A percentile compares a stretch with the other conserved stretches of the same genome.
These are phyloP conservation scores for Phylloporus sp. DNA, from an alignment of 768 basidiomycete species.

Conservation along the genomic window DNA sequence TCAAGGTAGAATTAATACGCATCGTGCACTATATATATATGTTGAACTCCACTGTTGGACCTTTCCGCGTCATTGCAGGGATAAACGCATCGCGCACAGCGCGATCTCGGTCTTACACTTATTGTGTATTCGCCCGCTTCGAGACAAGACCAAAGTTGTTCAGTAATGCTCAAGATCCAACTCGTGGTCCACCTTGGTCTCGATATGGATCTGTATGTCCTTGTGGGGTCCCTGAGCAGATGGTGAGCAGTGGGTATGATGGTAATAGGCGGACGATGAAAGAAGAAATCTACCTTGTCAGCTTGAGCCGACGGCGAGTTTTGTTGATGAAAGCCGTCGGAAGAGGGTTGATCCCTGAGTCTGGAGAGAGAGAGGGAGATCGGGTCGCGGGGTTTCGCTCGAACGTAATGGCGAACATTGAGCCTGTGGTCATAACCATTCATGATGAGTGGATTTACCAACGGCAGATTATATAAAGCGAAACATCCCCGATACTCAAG, in stretches of 20 bases:
- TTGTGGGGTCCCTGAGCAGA: neutral
- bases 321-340: neutral
- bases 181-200: slow-evolving; percentile 11
- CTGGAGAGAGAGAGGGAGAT: slow-evolving; percentile 42
- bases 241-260: neutral
- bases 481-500: too few relatives aligned
- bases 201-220: slow-evolving; percentile 9
- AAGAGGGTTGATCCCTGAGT: slow-evolving; percentile 17
- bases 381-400: slow-evolving; percentile 28
- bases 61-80: too few relatives aligned
- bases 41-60: too few relatives aligned
- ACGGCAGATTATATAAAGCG: neutral
- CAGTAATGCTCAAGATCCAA: neutral
- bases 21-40: too few relatives aligned
- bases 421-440: slow-evolving; percentile 28
- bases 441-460: neutral
- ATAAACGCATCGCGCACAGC: too few relatives aligned
- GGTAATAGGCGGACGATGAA: neutral
- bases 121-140: too few relatives aligned
- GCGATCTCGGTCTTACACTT: too few relatives aligned
- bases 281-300: slow-evolving; percentile 5
- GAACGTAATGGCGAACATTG: slow-evolving; percentile 41
- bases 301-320: neutral
- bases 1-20: too few relatives aligned
- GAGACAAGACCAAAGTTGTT: neutral